A percentile compares a stretch with the other conserved stretches of the same genome.
phyloP scores from a whole-genome alignment of 495 filamentous ascomycete species.

The Penicillium angulare region DNA sequence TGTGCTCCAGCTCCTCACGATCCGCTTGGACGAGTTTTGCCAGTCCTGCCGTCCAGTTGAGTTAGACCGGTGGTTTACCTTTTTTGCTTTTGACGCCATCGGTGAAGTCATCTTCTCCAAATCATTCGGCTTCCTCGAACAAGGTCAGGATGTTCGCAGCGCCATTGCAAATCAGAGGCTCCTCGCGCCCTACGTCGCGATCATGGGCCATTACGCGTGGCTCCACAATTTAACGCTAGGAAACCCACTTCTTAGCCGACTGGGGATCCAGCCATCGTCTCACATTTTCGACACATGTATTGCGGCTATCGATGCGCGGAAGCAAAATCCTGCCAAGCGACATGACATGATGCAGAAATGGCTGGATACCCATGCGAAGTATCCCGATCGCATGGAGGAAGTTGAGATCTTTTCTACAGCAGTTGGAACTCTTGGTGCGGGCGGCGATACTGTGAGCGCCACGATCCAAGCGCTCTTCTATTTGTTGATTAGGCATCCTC shows the following conservation, averaged over 20 bases:
- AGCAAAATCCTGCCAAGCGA: conserved; percentile 31
- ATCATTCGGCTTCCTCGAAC: conserved; percentile 41
- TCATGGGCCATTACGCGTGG: conserved; percentile 41
- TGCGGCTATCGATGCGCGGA: conserved; percentile 37
- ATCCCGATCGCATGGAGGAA: conserved; percentile 41
- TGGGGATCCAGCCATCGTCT: conserved; percentile 38
- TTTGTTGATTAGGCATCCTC: conserved; percentile 27
- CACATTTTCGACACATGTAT: conserved; percentile 43
- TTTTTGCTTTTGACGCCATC: conserved; percentile 47
- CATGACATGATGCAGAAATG: conserved; percentile 48
- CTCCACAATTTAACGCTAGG: conserved; percentile 37
- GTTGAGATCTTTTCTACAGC: conserved; percentile 38
- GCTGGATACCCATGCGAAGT: conserved; percentile 32
- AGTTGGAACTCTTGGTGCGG: conserved; percentile 41
- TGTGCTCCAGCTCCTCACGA: conserved; percentile 28
- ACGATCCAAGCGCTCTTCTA: conserved; percentile 42
- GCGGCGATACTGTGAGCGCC: conserved; percentile 43
- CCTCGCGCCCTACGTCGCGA: conserved; percentile 32
- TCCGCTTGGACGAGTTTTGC: conserved; percentile 28
- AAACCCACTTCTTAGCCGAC: conserved; percentile 41
- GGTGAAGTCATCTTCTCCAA: conserved; percentile 42
- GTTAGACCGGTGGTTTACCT: conserved; percentile 45
- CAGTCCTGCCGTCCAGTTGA: conserved; percentile 27
- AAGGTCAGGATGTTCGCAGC: conserved; percentile 39
- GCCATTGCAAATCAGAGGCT: conserved; percentile 39